Percentiles rank a stretch among this genome's conserved stretches.
Evolutionary conservation across 208 protist species (phyloP).

Genomic region (Leishmania amazonensis): DNA sequence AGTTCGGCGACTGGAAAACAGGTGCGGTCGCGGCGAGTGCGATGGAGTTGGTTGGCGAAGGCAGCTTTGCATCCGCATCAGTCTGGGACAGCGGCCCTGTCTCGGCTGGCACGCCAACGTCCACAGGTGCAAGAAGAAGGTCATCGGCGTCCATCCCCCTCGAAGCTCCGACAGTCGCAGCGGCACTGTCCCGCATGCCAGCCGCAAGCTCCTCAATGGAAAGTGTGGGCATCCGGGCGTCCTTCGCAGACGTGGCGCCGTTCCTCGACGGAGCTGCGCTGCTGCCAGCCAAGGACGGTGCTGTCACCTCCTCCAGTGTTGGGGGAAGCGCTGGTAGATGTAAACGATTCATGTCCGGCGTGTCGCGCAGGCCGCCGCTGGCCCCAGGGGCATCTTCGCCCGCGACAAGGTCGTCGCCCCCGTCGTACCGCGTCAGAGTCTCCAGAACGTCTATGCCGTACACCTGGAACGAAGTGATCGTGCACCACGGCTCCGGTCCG

Average conservation of each 20-base stretch:
- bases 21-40: not conserved
- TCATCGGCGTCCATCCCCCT: not conserved
- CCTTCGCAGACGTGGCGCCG: not conserved
- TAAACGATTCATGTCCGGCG: not conserved
- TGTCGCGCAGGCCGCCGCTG: not conserved
- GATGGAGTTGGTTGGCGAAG: not conserved
- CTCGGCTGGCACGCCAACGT: not conserved
- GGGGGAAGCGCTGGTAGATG: not conserved
- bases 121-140: not conserved
- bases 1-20: not conserved
- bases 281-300: not conserved
- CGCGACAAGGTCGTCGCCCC: not conserved
- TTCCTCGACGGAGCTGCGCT: not conserved
- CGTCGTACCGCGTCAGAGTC: conserved; percentile 15
- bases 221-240: not conserved
- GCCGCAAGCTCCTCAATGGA: not conserved
- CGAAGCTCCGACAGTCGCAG: not conserved
- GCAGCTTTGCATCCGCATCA: not conserved
- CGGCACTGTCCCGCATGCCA: not conserved
- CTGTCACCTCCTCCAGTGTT: not conserved
- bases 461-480: conserved; percentile 18
- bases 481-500: conserved; percentile 19
- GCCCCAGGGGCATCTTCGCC: too few species aligned
- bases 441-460: conserved; percentile 17
- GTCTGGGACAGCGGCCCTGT: not conserved